Evolutionary conservation across 108 stramenopile species (phyloP).

Genomic region (Pseudonitzschia multiseries): DNA sequence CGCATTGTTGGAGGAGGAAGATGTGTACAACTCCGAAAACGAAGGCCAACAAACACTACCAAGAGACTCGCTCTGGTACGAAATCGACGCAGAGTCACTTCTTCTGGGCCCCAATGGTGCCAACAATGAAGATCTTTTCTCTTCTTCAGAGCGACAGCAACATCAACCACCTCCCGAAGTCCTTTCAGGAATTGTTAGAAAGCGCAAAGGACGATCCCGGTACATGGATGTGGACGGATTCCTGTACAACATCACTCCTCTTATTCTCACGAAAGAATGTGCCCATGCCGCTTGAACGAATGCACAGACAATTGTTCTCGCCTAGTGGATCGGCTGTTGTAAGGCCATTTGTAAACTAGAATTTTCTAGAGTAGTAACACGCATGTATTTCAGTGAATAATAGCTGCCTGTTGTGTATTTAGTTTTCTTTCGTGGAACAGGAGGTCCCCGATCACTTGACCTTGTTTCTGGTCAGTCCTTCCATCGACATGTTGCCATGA

Average conservation of each 20-base stretch:
- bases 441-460: no score
- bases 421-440: no score
- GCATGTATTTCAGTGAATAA: no score
- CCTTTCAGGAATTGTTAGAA: not conserved
- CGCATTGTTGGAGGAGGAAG: not conserved
- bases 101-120: no score
- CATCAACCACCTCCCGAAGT: not conserved
- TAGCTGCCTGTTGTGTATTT: no score
- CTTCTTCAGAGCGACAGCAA: not conserved
- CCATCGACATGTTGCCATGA: no score
- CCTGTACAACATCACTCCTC: conserved; percentile 14
- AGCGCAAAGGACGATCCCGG: not conserved
- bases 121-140: no score
- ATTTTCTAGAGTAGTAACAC: no score
- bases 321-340: not conserved
- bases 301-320: not conserved
- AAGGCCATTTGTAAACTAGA: not conserved
- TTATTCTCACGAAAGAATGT: conserved; percentile 4
- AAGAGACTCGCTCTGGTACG: not conserved
- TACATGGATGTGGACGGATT: conserved; percentile 23
- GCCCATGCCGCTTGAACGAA: conserved; percentile 15
- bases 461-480: no score
- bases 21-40: not conserved
- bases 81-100: no score
- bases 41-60: not conserved